A percentile compares a stretch with the other conserved stretches of the same genome.
Evolutionary conservation across 768 basidiomycete species (phyloP).

Genomic region (Hygrocybe coccinea): DNA sequence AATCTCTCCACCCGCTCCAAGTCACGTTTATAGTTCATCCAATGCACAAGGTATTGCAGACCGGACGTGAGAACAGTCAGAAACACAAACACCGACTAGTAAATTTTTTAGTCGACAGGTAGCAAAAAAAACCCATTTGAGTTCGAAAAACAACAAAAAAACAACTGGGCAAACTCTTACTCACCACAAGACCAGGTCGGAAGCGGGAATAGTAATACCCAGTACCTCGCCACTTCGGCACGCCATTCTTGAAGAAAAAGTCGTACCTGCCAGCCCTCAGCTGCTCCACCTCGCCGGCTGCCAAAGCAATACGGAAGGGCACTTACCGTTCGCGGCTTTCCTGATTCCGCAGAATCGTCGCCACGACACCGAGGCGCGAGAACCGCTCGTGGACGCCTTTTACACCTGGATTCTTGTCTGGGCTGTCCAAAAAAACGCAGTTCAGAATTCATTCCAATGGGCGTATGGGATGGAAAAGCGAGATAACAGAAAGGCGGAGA

Average conservation of each 20-base stretch:
- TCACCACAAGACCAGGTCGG: constrained; percentile 82
- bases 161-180: constrained; percentile 17
- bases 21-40: constrained; percentile 72
- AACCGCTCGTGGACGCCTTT: constrained; percentile 84
- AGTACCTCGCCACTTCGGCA: constrained; percentile 93
- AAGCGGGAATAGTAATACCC: constrained; percentile 96
- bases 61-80: constrained; percentile 70
- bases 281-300: too few species aligned
- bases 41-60: constrained; percentile 77
- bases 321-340: constrained; percentile 75
- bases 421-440: constrained; percentile 42
- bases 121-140: constrained; percentile 3
- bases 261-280: constrained; percentile 54
- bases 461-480: too few species aligned
- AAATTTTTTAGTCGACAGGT: neutral
- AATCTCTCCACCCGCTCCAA: constrained; percentile 61
- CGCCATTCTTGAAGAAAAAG: constrained; percentile 96
- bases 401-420: constrained; percentile 90
- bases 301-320: neutral
- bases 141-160: neutral
- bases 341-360: constrained; percentile 69
- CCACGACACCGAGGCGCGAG: constrained; percentile 83
- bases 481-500: too few species aligned
- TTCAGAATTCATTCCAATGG: neutral
- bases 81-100: constrained; percentile 71